These are phyloP conservation scores for Acanthamoeba royreba DNA, from an alignment of 208 protist species.

Conservation along the genomic window DNA sequence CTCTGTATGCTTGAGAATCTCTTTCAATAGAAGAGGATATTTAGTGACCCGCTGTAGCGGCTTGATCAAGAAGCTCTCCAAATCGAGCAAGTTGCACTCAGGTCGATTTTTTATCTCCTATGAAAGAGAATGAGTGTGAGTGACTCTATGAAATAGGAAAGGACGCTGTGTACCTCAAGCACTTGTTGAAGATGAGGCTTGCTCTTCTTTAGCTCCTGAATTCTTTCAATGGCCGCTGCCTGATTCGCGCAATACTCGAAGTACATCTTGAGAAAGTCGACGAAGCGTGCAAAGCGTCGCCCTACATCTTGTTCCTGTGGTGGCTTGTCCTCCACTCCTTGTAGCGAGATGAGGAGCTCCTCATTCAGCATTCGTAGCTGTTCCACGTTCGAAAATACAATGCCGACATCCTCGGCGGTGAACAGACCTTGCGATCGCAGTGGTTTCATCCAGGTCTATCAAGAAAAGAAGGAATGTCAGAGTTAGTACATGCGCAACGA, in stretches of 20 bases:
- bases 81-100: not conserved
- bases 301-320: not conserved
- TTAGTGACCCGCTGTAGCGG: not conserved
- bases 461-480: not conserved
- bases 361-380: not conserved
- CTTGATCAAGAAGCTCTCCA: slow-evolving; percentile 31
- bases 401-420: not conserved
- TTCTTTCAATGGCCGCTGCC: not conserved
- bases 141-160: not conserved
- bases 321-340: not conserved
- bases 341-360: not conserved
- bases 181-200: not conserved
- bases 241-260: slow-evolving; percentile 26
- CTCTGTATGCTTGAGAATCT: not conserved
- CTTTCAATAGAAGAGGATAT: not conserved
- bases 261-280: slow-evolving; percentile 4
- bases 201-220: not conserved
- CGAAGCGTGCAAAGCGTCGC: not conserved
- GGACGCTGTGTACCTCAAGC: not conserved
- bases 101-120: not conserved
- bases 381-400: not conserved
- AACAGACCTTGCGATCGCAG: not conserved
- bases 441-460: not conserved
- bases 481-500: not conserved
- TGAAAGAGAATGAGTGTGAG: not conserved